Evolutionary conservation across 768 basidiomycete genomes (phyloP).

Genomic region (Russula sp.): DNA sequence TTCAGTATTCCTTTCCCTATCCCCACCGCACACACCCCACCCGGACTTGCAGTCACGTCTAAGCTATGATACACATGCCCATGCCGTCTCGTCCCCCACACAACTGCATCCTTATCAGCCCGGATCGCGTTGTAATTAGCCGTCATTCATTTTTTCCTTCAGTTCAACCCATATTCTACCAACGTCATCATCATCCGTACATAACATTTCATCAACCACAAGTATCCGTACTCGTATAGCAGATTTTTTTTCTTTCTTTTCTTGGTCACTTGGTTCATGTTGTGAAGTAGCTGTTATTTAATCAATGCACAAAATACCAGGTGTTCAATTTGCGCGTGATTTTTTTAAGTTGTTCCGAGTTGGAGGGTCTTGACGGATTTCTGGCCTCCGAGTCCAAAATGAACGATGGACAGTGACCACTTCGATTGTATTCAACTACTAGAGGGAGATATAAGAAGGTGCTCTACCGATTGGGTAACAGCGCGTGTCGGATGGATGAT

Average conservation of each 20-base stretch:
- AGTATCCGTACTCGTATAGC: slow-evolving; percentile 18
- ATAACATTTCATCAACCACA: background rate
- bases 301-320: slow-evolving; percentile 4
- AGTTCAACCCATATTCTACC: background rate
- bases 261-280: slow-evolving; percentile 12
- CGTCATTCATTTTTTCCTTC: background rate
- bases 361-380: too few species aligned
- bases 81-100: slow-evolving; percentile 6
- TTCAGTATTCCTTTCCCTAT: background rate
- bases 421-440: too few species aligned
- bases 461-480: too few species aligned
- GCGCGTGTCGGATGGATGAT: too few species aligned
- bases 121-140: background rate
- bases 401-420: too few species aligned
- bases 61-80: slow-evolving; percentile 3
- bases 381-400: too few species aligned
- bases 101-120: background rate
- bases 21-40: background rate
- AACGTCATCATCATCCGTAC: background rate
- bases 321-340: background rate
- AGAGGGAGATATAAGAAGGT: too few species aligned
- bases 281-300: slow-evolving; percentile 21
- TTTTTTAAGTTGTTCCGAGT: background rate
- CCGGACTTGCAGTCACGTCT: slow-evolving; percentile 9
- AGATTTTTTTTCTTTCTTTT: slow-evolving; percentile 4